Percentiles rank a stretch among this genome's conserved stretches.
Conservation (phyloP, 306 rosid genomes). For the Amphicarpaea edgeworthii region DNA sequence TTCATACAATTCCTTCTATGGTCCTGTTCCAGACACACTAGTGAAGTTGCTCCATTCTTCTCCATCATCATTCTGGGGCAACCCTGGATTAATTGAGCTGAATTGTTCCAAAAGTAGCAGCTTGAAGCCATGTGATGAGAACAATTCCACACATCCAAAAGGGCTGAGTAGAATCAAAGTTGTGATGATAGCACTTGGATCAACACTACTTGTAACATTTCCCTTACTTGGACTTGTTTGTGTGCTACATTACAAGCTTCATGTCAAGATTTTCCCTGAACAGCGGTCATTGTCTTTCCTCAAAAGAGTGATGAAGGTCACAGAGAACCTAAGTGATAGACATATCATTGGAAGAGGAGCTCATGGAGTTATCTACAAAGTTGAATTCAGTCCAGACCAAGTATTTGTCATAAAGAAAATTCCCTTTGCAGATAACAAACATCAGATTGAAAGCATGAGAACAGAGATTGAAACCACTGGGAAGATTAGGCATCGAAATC, state of each 20-base stretch:
- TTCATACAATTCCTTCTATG: constrained; percentile 62
- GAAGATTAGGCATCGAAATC: constrained; percentile 63
- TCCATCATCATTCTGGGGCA: constrained; percentile 56
- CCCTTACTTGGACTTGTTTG: constrained; percentile 23
- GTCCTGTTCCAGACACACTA: constrained; percentile 54
- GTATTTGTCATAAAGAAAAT: constrained; percentile 67
- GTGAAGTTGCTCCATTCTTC: constrained; percentile 46
- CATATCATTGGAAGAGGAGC: constrained; percentile 73
- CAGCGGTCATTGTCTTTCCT: constrained; percentile 35
- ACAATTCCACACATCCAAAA: constrained; percentile 39
- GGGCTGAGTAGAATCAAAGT: constrained; percentile 46
- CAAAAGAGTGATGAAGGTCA: constrained; percentile 53
- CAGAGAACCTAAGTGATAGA: constrained; percentile 56
- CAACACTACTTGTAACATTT: constrained; percentile 40
- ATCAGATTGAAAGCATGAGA: neutral
- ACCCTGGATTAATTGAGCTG: constrained; percentile 42
- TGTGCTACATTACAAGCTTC: neutral
- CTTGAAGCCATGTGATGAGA: constrained; percentile 53
- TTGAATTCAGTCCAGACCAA: constrained; percentile 39
- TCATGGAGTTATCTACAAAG: constrained; percentile 76
- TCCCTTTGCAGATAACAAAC: constrained; percentile 20
- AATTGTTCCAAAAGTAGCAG: constrained; percentile 44
- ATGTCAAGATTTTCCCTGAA: constrained; percentile 9
- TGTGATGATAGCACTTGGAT: constrained; percentile 61
- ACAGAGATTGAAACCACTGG: constrained; percentile 51